Base-by-base conservation (phyloP, 1,284 basidiomycete genomes). In the Rhodotorula glutinis region DNA sequence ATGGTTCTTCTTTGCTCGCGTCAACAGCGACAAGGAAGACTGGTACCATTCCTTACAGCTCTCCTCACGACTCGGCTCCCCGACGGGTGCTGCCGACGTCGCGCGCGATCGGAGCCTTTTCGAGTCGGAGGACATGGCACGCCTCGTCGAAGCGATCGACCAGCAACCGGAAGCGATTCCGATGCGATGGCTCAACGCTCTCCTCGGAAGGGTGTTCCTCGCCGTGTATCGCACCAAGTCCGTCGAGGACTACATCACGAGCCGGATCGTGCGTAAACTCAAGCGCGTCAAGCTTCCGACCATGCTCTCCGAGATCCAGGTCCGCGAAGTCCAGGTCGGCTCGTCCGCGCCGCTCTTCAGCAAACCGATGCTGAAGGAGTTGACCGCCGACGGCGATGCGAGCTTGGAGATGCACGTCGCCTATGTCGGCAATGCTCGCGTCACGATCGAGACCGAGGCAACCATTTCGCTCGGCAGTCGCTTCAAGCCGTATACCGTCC, bases 361-460 rank as follows among this genome's bases (percentile, higher is more conserved):
- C 81, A 93, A 95, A 73, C 95, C 95, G 1, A 97, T 98, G 93
- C 83, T 98, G 65, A 98, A 98, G 80, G 90, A 95, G 74, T 85
- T 97, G 62, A 94, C 91, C 2, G 87, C 87, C 69, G 91, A 95
- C 69, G 95, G 96, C 25, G 90, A 95, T 72, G 91, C 92, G 0
- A 85, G 90, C 16, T 84, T 98, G 78, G 93, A 97, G 75, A 85
- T 94, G 13, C 88, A 90, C 68, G 78, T 96, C 23, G 85, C 85
- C 85, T 85, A 95, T 80, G 88, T 88, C 72, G 92, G 92, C 56
- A 89, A 92, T 75, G 80, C 97, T 29, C 85, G 92, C 19, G 88
- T 97, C 69, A 96, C 91, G 4, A 86, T 97, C 40, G 87, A 91
- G 75, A 91, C 94, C 2, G 89, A 88, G 0, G 91, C 91, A 1